phyloP scores from a whole-genome alignment of 2,329 filamentous ascomycete species.

The Rutstroemia sydowiana region DNA sequence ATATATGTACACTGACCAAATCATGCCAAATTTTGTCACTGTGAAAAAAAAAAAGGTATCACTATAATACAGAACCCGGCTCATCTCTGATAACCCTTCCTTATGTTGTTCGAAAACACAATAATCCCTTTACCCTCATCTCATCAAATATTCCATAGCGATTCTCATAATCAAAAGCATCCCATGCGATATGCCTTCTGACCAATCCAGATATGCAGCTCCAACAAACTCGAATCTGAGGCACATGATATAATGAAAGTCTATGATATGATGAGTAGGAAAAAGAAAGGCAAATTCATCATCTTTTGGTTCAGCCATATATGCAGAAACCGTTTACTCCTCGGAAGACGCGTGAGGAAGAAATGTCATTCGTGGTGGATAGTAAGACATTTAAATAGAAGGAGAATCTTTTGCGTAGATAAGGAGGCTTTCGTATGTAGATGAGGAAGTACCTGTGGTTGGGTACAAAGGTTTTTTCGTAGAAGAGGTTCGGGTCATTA shows the following conservation, averaged over 20 bases:
- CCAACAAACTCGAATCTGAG: not conserved
- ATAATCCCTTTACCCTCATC: not conserved
- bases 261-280: constrained; percentile 8
- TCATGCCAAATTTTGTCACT: constrained; percentile 1
- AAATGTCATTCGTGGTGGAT: constrained; percentile 11
- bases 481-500: constrained; percentile 19
- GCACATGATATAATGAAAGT: constrained; percentile 10
- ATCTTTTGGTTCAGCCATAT: not conserved
- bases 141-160: not conserved
- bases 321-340: constrained; percentile 2
- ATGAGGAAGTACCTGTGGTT: not conserved
- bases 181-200: constrained; percentile 1
- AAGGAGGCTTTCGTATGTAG: constrained; percentile 4
- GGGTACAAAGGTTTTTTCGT: constrained; percentile 6
- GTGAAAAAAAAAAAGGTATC: constrained; percentile 1
- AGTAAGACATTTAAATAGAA: constrained; percentile 26
- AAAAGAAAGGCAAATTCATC: not conserved
- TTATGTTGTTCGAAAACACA: not conserved
- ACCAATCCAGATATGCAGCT: constrained; percentile 7
- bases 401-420: constrained; percentile 11
- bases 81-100: constrained; percentile 1
- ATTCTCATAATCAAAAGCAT: constrained; percentile 4
- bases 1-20: constrained; percentile 13
- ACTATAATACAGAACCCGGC: constrained; percentile 14
- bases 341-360: constrained; percentile 9